Evolutionary conservation across 2,329 filamentous ascomycete species (phyloP), one percentile per base, ranked within the genome.

Genomic region (Aspergillus proliferans): DNA sequence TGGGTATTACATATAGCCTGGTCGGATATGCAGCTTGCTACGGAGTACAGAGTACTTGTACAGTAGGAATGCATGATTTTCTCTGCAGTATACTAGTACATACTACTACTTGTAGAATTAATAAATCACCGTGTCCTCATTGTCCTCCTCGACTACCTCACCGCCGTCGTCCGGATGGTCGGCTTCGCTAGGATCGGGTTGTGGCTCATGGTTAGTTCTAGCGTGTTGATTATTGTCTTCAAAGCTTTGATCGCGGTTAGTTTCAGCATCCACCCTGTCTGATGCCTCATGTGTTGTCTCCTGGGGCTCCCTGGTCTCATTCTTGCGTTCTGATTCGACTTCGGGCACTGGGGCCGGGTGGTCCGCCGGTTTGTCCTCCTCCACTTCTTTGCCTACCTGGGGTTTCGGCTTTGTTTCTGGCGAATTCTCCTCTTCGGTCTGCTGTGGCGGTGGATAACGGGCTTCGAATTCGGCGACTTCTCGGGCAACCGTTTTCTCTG

Each of bases 91-190:
- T 9, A 36, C 15, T 18, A 3, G 4, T 36, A 36, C 18, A 45
- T 36, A 22, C 22, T 21, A 21, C 21, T 22, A 22, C 22, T 22
- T 22, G 22, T 22, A 22, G 22, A 28, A 19, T 55, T 61, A 95
- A 73, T 95, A 95, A 51, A 95, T 92, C 47, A 95, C 88, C 59
- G 86, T 90, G 62, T 95, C 90, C 72, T 96, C 90, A 52, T 89
- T 88, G 47, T 86, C 87, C 67, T 86, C 87, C 67, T 93, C 83
- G 56, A 94, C 78, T 49, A 92, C 84, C 61, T 91, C 87, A 47
- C 83, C 86, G 45, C 80, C 78, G 53, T 89, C 84, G 60, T 91
- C 86, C 51, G 86, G 72, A 61, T 69, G 65, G 53, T 62, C 57
- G 54, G 70, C 67, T 69, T 75, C 49, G 68, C 69, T 57, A 53